These are phyloP conservation scores for Aureobasidium sp. DNA, from an alignment of 2,329 filamentous ascomycete genomes.

Conservation along the genomic window DNA sequence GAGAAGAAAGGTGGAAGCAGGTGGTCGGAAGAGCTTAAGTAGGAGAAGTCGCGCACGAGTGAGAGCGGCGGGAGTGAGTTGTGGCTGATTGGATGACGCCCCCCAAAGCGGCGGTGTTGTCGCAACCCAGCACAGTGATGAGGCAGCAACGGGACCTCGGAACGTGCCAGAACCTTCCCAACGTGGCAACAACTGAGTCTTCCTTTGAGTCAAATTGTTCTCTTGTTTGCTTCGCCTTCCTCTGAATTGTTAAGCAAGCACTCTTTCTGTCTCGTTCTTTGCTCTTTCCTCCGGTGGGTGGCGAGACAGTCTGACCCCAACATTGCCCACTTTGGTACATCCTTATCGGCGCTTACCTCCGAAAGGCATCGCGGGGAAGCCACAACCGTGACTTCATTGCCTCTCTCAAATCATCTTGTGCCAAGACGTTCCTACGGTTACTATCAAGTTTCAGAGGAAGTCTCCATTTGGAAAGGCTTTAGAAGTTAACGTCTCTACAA, in stretches of 20 bases:
- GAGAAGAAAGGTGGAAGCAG: conserved; percentile 2
- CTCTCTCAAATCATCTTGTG: background rate
- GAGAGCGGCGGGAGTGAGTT: conserved; percentile 9
- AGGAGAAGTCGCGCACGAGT: background rate
- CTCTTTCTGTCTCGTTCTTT: conserved; percentile 1
- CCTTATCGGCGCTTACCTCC: conserved; percentile 9
- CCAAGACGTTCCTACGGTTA: conserved; percentile 4
- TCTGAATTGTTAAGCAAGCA: background rate
- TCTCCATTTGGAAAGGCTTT: background rate
- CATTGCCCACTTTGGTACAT: conserved; percentile 6
- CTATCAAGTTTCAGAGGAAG: background rate
- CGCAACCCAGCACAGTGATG: background rate
- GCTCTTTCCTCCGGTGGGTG: background rate
- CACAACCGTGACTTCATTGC: conserved; percentile 8
- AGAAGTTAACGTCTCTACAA: background rate
- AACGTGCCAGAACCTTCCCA: conserved; percentile 11
- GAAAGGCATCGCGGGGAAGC: conserved; percentile 4
- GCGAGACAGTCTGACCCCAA: background rate
- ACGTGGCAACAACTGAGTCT: background rate
- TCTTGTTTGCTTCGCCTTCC: background rate
- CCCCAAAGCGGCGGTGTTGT: conserved; percentile 2
- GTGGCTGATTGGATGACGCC: conserved; percentile 10
- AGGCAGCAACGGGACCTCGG: conserved; percentile 11
- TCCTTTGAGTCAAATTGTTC: background rate
- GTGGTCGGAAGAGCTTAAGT: background rate